Evolutionary conservation across 1,284 basidiomycete genomes (phyloP).

Genomic region (Schizopora paradoxa): DNA sequence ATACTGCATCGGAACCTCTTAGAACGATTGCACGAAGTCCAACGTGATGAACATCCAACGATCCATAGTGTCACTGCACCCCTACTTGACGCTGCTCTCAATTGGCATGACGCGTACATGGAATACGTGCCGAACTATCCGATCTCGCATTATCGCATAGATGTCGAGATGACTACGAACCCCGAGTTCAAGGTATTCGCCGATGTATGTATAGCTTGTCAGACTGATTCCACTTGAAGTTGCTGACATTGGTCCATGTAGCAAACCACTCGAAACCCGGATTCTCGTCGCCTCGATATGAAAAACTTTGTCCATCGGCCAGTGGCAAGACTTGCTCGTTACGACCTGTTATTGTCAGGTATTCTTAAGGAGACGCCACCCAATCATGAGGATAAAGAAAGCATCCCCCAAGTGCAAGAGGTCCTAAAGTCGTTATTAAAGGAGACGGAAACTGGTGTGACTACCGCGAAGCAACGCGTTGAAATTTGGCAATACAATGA

Average conservation of each 20-base stretch:
- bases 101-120: conserved; percentile 91
- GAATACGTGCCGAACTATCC: conserved; percentile 93
- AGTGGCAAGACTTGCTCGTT: conserved; percentile 83
- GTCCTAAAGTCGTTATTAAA: conserved; percentile 81
- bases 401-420: conserved; percentile 80
- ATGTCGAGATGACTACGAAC: conserved; percentile 83
- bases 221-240: background rate
- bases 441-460: conserved; percentile 79
- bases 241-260: conserved; percentile 29
- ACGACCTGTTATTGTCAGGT: conserved; percentile 78
- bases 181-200: conserved; percentile 76
- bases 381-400: conserved; percentile 72
- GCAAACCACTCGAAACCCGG: conserved; percentile 67
- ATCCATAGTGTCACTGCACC: conserved; percentile 83
- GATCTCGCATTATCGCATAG: conserved; percentile 86
- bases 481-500: conserved; percentile 82
- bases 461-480: conserved; percentile 80
- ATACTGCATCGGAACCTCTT: conserved; percentile 70
- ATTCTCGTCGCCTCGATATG: conserved; percentile 77
- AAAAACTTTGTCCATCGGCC: conserved; percentile 87
- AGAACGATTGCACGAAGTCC: conserved; percentile 78
- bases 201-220: conserved; percentile 48
- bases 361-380: conserved; percentile 71
- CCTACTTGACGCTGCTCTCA: conserved; percentile 83
- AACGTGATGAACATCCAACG: conserved; percentile 84